A percentile compares a stretch with the other conserved stretches of the same genome.
Conservation (phyloP, 768 basidiomycete genomes). For the Imleria badia region DNA sequence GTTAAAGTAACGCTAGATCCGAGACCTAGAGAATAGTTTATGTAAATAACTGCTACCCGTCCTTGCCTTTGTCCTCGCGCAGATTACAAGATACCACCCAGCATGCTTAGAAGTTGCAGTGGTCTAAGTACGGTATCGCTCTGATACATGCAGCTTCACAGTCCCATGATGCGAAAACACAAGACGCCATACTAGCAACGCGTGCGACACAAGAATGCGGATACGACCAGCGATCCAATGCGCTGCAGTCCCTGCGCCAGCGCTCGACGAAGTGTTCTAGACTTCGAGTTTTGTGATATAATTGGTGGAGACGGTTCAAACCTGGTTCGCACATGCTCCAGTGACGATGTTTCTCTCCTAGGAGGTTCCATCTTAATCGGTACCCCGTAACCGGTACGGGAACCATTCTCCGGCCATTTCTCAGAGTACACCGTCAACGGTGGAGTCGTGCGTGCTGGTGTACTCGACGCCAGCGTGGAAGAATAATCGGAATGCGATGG, state of each 20-base stretch:
- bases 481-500: conserved; percentile 25
- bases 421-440: conserved; percentile 32
- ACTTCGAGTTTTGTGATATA: conserved; percentile 24
- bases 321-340: conserved; percentile 22
- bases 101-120: conserved; percentile 5
- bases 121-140: conserved; percentile 22
- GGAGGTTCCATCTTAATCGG: conserved; percentile 26
- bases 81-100: conserved; percentile 11
- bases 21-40: conserved; percentile 24
- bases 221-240: conserved; percentile 30
- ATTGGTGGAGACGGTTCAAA: conserved; percentile 19
- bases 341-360: conserved; percentile 20
- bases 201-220: conserved; percentile 30
- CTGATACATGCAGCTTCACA: conserved; percentile 24
- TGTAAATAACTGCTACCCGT: conserved; percentile 27
- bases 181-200: conserved; percentile 4
- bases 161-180: conserved; percentile 23
- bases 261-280: conserved; percentile 24
- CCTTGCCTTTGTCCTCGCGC: conserved; percentile 10
- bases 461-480: conserved; percentile 26
- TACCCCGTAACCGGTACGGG: conserved; percentile 24
- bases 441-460: conserved; percentile 30
- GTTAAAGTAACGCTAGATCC: conserved; percentile 2
- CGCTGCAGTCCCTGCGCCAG: conserved; percentile 26
- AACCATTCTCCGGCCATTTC: conserved; percentile 27